Evolutionary conservation across 2,329 filamentous ascomycete species (phyloP), one percentile per base, ranked within the genome.

Genomic region (Lasiodiplodia theobromae): DNA sequence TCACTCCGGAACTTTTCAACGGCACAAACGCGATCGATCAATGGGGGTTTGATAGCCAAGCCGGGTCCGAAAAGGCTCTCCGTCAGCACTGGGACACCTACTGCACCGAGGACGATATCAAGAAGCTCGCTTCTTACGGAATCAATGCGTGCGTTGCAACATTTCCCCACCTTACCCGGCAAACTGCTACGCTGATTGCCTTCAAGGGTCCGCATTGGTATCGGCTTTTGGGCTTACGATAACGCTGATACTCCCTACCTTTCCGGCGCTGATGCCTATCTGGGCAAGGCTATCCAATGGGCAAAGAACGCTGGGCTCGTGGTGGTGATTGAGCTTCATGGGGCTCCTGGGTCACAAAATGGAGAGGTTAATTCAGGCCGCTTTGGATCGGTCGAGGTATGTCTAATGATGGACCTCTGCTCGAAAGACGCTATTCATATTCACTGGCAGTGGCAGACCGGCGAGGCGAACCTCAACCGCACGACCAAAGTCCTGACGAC

Each of bases 311-410:
- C 80, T 18, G 80, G 80, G 2, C 73, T 85, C 53, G 82, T 84
- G 73, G 80, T 86, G 12, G 81, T 84, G 72, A 80, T 87, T 28
- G 85, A 86, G 71, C 77, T 84, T n/a, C 84, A 86, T 71, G 84
- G 81, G 40, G 81, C 82, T 4, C 84, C 84, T 18, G 81, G 81
- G 78, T 89, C 87, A 4, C 84, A 86, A 71, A 86, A 86, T 71
- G 86, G 85, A 12, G 86, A 84, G 70, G 79, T 79, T 40, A 74
- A 76, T 69, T 77, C 73, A 49, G 77, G 76, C 14, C 82, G 80
- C 54, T 10, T 23, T 3, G 67, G 67, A 34, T 18, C 18, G n/a
- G 8, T 21, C 21, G 34, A 18, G 74, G 60, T 64, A 51, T 21
- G 40, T 51, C 3, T 4, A 16, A n/a, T 11, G 72, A 4, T 49